Evolutionary conservation across 192 early-diverging fungal species (phyloP), one percentile per base, ranked within the genome.

Genomic region (Dissophora globulifera): DNA sequence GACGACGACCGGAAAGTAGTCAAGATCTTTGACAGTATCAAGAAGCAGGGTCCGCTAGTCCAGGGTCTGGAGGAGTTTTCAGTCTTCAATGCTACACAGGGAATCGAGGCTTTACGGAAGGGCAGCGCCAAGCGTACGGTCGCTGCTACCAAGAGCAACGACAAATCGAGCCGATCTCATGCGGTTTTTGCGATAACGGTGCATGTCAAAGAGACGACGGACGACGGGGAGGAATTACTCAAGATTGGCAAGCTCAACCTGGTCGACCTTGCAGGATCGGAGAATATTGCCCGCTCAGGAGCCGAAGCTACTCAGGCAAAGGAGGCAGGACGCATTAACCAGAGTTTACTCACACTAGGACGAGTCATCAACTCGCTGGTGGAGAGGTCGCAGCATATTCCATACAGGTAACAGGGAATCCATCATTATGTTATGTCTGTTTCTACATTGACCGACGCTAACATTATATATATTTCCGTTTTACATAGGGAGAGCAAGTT

Each of bases 231-330:
- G 61, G 93, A 95, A 40, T 69, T 97, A 1, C 61, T 95, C n/a
- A 96, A 94, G 80, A 85, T 95, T 41, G 97, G 96, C 19, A 99
- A 99, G 58, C 81, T 99, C 16, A 96, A 98, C 69, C 83, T 99
- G 22, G 97, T 99, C 0, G 97, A 99, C 78, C 69, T 99, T 60
- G 96, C 97, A 0, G 96, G 97, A 6, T 94, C 92, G 38, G 96
- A 99, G 58, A 96, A 96, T 68, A 94, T 97, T 65, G 90, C 90
- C 1, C 89, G 93, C 26, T 93, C 94, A 1, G 97, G 95, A 7
- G 96, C 94, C 0, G 91, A 96, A 70, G 85, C 91, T 48, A 72
- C 78, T 19, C 79, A 94, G 17, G 94, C 93, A 19, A 86, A 89
- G 45, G 97, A 99, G 78, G 94, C 94, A 20, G 93, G 93, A 42